Percentiles rank a stretch among this genome's conserved stretches.
Evolutionary conservation across 1,284 basidiomycete species (phyloP).

Genomic region (Heterobasidion parviporum): DNA sequence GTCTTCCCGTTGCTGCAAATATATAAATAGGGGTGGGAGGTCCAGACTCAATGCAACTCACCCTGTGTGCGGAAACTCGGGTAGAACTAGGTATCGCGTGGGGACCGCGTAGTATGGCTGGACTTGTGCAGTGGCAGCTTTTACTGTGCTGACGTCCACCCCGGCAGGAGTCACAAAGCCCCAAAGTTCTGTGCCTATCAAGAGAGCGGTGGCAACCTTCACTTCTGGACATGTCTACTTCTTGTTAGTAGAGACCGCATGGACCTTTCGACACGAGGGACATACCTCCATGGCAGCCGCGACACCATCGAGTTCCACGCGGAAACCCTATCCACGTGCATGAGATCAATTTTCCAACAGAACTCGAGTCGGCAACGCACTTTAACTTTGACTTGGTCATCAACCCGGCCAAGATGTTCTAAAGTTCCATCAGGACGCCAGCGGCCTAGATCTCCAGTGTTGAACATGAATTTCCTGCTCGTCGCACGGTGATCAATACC

Average conservation of each 20-base stretch:
- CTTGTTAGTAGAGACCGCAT: slow-evolving; percentile 4
- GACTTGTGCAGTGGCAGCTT: slow-evolving; percentile 33
- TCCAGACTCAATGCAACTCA: slow-evolving; percentile 12
- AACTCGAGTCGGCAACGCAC: slow-evolving; percentile 23
- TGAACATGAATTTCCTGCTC: slow-evolving; percentile 45
- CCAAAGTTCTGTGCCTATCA: slow-evolving; percentile 45
- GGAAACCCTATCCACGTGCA: slow-evolving; percentile 35
- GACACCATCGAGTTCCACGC: slow-evolving; percentile 54
- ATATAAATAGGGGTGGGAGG: neutral
- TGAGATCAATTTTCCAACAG: neutral
- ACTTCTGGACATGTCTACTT: slow-evolving; percentile 34
- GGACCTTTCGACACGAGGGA: neutral
- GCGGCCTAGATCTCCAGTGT: slow-evolving; percentile 49
- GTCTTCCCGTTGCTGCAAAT: slow-evolving; percentile 40
- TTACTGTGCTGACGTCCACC: slow-evolving; percentile 32
- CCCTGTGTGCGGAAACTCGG: slow-evolving; percentile 42
- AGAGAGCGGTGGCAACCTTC: slow-evolving; percentile 38
- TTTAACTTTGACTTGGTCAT: slow-evolving; percentile 50
- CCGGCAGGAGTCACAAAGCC: slow-evolving; percentile 41
- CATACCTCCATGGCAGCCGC: slow-evolving; percentile 48
- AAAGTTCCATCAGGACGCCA: slow-evolving; percentile 45
- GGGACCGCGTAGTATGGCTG: slow-evolving; percentile 57
- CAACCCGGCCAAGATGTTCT: slow-evolving; percentile 47
- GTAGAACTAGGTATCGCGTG: slow-evolving; percentile 32
- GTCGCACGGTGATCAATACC: slow-evolving; percentile 3